These are phyloP conservation scores for Asterionellopsis glacialis DNA, from an alignment of 108 stramenopile species.

Conservation along the genomic window DNA sequence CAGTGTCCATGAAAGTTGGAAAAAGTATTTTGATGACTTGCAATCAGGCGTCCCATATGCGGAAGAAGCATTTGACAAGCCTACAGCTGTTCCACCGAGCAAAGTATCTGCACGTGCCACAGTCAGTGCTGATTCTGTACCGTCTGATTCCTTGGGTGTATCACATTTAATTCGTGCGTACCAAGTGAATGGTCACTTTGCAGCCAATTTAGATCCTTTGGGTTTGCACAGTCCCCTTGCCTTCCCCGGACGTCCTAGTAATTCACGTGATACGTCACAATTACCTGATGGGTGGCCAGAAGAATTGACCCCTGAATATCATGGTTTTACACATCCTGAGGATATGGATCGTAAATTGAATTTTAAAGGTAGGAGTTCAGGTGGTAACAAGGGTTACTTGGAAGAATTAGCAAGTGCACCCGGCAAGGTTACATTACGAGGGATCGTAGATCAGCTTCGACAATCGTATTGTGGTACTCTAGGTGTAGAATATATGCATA, in stretches of 20 bases:
- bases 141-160: constrained; percentile 84
- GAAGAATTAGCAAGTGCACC: constrained; percentile 82
- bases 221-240: constrained; percentile 74
- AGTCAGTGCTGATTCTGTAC: constrained; percentile 24
- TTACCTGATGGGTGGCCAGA: constrained; percentile 48
- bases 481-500: constrained; percentile 99
- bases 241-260: constrained; percentile 75
- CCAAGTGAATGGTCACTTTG: constrained; percentile 95
- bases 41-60: constrained; percentile 37
- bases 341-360: constrained; percentile 92
- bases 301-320: constrained; percentile 84
- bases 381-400: constrained; percentile 94
- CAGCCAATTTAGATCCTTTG: constrained; percentile 94
- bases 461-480: constrained; percentile 95
- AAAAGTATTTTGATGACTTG: constrained; percentile 55
- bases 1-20: constrained; percentile 66
- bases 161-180: constrained; percentile 97
- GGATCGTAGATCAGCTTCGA: constrained; percentile 73
- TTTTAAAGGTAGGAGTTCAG: constrained; percentile 73
- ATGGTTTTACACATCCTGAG: constrained; percentile 81
- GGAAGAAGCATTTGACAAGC: constrained; percentile 25
- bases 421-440: constrained; percentile 80
- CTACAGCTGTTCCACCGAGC: constrained; percentile 31
- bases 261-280: constrained; percentile 15
- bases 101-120: constrained; percentile 7